Evolutionary conservation across 2,329 filamentous ascomycete species (phyloP).

Genomic region (Calonectria pauciramosa): DNA sequence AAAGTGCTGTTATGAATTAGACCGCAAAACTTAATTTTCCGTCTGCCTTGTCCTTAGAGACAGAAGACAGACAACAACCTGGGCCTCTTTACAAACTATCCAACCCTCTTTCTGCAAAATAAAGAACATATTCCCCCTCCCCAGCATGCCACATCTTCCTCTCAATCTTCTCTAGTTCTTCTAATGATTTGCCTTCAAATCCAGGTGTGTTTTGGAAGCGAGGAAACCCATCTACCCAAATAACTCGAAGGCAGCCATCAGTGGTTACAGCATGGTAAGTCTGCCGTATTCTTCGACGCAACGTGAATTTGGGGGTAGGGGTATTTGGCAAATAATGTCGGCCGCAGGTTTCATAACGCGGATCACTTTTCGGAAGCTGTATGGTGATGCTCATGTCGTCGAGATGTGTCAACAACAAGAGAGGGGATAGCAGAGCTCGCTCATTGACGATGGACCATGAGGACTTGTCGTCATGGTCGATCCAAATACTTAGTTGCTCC

Average conservation of each 20-base stretch:
- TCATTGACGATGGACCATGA: not conserved
- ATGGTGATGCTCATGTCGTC: not conserved
- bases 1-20: too few relatives aligned
- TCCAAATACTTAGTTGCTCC: not conserved
- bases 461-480: not conserved
- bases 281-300: not conserved
- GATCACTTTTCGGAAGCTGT: not conserved
- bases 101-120: too few relatives aligned
- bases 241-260: not conserved
- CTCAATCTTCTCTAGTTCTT: too few relatives aligned
- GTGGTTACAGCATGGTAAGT: not conserved
- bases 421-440: not conserved
- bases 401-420: not conserved
- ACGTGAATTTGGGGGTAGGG: not conserved
- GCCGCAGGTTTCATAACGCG: not conserved
- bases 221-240: not conserved
- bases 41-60: too few relatives aligned
- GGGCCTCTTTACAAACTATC: too few relatives aligned
- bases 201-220: not conserved
- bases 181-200: not conserved
- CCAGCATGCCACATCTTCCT: too few relatives aligned
- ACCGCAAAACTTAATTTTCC: too few relatives aligned
- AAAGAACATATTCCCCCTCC: too few relatives aligned
- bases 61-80: too few relatives aligned
- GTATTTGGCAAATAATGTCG: not conserved